Conservation (phyloP, 192 early-diverging fungal species). For the Coemansia sp. region DNA sequence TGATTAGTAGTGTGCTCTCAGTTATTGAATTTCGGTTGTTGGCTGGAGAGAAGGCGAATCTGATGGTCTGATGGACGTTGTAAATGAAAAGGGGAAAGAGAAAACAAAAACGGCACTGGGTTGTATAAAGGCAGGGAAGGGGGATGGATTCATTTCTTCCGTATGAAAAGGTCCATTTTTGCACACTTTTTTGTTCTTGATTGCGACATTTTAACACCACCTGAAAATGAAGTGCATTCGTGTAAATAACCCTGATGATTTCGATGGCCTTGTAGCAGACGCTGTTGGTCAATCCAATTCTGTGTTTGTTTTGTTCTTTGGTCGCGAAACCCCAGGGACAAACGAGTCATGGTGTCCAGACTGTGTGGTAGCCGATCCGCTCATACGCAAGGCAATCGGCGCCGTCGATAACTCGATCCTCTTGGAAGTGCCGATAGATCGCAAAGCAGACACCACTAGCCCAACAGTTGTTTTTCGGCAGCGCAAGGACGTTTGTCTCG, state of each 20-base stretch:
- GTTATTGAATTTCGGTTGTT: not conserved
- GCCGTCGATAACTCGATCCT: constrained; percentile 25
- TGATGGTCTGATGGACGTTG: too few species aligned
- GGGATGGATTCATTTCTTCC: too few species aligned
- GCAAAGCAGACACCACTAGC: constrained; percentile 26
- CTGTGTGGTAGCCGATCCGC: constrained; percentile 51
- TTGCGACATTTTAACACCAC: too few species aligned
- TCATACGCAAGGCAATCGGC: constrained; percentile 34
- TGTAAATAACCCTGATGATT: constrained; percentile 23
- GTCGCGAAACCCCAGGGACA: constrained; percentile 31
- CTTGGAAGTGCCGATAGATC: constrained; percentile 48
- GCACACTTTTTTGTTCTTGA: not conserved
- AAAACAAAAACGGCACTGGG: too few species aligned
- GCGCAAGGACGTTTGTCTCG: constrained; percentile 28
- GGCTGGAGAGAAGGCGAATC: not conserved
- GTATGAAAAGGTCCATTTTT: too few species aligned
- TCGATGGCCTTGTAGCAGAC: constrained; percentile 16
- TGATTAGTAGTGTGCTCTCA: constrained; percentile 8
- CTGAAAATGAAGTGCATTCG: constrained; percentile 42
- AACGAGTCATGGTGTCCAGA: constrained; percentile 48
- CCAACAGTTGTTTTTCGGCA: constrained; percentile 28
- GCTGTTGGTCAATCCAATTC: constrained; percentile 13
- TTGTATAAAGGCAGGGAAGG: too few species aligned
- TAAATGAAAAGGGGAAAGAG: too few species aligned
- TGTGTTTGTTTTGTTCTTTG: constrained; percentile 52